phyloP scores from a whole-genome alignment of 495 filamentous ascomycete species.

The Haplographium delicatum region DNA sequence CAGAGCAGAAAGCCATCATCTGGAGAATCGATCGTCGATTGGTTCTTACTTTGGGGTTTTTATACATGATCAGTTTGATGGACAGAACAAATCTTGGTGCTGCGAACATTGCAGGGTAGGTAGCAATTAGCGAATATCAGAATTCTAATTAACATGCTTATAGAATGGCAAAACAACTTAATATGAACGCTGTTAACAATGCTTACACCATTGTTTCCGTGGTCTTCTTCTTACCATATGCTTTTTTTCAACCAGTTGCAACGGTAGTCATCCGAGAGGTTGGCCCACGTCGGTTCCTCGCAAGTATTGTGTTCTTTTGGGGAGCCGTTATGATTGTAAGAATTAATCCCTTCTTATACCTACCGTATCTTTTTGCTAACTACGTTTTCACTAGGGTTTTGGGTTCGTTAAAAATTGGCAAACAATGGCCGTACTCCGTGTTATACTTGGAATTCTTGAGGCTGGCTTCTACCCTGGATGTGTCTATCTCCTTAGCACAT shows the following conservation, averaged over 20 bases:
- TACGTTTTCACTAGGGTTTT: slow-evolving; percentile 11
- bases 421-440: slow-evolving; percentile 46
- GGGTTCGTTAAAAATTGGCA: slow-evolving; percentile 51
- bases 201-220: slow-evolving; percentile 44
- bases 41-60: slow-evolving; percentile 55
- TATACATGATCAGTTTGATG: slow-evolving; percentile 64
- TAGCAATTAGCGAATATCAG: background rate
- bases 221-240: slow-evolving; percentile 64
- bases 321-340: slow-evolving; percentile 38
- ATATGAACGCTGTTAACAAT: slow-evolving; percentile 33
- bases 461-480: slow-evolving; percentile 62
- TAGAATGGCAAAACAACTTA: slow-evolving; percentile 48
- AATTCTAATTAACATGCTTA: background rate
- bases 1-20: slow-evolving; percentile 45
- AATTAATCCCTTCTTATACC: too few relatives aligned
- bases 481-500: slow-evolving; percentile 57
- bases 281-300: slow-evolving; percentile 52
- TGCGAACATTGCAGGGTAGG: slow-evolving; percentile 29
- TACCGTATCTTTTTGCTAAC: slow-evolving; percentile 20
- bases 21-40: slow-evolving; percentile 57
- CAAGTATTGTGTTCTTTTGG: slow-evolving; percentile 47
- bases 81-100: slow-evolving; percentile 63
- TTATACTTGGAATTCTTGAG: slow-evolving; percentile 58
- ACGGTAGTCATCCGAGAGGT: slow-evolving; percentile 54
- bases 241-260: slow-evolving; percentile 56